Evolutionary conservation across 176 grass and related monocot genomes (phyloP).

Genomic region (Zoysia pacifica): DNA sequence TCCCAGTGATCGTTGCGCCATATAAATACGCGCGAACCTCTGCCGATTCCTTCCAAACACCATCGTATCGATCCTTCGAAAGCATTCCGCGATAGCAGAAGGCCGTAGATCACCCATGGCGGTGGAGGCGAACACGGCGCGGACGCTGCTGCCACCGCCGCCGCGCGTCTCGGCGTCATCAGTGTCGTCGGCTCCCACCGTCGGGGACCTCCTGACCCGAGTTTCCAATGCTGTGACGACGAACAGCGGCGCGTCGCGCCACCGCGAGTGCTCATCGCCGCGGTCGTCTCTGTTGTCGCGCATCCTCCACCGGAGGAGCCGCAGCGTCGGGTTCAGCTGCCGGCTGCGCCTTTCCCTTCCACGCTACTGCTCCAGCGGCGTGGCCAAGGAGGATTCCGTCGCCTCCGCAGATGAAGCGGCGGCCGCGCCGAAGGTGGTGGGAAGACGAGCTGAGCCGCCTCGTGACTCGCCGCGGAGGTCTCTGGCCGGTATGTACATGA

Average conservation of each 20-base stretch:
- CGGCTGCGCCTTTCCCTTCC: constrained; percentile 34
- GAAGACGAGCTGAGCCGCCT: not conserved
- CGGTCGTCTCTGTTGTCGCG: constrained; percentile 48
- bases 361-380: constrained; percentile 30
- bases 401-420: not conserved
- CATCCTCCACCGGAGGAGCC: constrained; percentile 37
- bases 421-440: constrained; percentile 3
- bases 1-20: not conserved
- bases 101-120: constrained; percentile 6
- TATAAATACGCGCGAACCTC: constrained; percentile 15
- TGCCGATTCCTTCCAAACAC: not conserved
- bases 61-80: constrained; percentile 5
- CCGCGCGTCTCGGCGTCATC: constrained; percentile 24
- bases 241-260: not conserved
- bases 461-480: constrained; percentile 29
- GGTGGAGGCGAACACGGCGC: constrained; percentile 1
- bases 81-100: not conserved
- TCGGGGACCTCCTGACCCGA: constrained; percentile 32
- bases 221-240: not conserved
- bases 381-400: constrained; percentile 17
- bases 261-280: constrained; percentile 29
- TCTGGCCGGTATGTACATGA: constrained; percentile 5
- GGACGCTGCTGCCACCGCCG: not conserved
- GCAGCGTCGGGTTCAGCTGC: constrained; percentile 33
- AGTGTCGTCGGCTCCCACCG: constrained; percentile 34